Evolutionary conservation across 2,329 filamentous ascomycete species (phyloP).

Genomic region (Pyrenophora tritici-repentis): DNA sequence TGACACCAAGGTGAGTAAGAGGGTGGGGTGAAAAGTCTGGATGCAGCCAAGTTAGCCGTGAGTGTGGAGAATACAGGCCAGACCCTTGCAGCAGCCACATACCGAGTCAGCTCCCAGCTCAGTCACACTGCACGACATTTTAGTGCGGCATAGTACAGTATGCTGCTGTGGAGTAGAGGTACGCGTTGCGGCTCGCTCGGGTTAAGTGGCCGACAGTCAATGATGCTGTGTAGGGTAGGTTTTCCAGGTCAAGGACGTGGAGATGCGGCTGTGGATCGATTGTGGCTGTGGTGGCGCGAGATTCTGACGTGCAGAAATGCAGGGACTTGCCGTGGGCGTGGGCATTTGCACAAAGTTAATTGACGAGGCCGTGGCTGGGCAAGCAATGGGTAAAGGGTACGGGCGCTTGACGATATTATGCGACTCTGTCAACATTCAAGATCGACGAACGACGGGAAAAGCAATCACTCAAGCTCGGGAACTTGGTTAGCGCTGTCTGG

Average conservation of each 20-base stretch:
- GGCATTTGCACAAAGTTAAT: background rate
- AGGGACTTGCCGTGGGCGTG: slow-evolving; percentile 1
- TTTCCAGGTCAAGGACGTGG: slow-evolving; percentile 7
- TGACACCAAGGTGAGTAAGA: slow-evolving; percentile 1
- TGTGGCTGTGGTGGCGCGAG: background rate
- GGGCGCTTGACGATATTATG: slow-evolving; percentile 1
- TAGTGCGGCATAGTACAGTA: slow-evolving; percentile 17
- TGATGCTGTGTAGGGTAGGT: slow-evolving; percentile 10
- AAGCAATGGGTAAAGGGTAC: background rate
- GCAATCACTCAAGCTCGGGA: slow-evolving; percentile 1
- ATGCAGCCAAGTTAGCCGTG: slow-evolving; percentile 18
- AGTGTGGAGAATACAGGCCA: slow-evolving; percentile 25
- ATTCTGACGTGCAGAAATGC: slow-evolving; percentile 7
- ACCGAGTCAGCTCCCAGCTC: slow-evolving; percentile 22
- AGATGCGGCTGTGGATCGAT: slow-evolving; percentile 3
- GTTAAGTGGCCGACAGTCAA: slow-evolving; percentile 20
- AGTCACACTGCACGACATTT: slow-evolving; percentile 32
- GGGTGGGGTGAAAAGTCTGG: slow-evolving; percentile 23
- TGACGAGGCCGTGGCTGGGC: background rate
- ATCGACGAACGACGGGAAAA: slow-evolving; percentile 15
- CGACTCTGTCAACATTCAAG: slow-evolving; percentile 7
- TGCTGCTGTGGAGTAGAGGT: slow-evolving; percentile 22
- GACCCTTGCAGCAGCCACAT: slow-evolving; percentile 15
- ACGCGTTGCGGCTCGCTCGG: slow-evolving; percentile 22
- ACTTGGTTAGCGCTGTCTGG: slow-evolving; percentile 3